These are phyloP conservation scores for Lactarius trivialis DNA, from an alignment of 768 basidiomycete genomes.

Conservation along the genomic window DNA sequence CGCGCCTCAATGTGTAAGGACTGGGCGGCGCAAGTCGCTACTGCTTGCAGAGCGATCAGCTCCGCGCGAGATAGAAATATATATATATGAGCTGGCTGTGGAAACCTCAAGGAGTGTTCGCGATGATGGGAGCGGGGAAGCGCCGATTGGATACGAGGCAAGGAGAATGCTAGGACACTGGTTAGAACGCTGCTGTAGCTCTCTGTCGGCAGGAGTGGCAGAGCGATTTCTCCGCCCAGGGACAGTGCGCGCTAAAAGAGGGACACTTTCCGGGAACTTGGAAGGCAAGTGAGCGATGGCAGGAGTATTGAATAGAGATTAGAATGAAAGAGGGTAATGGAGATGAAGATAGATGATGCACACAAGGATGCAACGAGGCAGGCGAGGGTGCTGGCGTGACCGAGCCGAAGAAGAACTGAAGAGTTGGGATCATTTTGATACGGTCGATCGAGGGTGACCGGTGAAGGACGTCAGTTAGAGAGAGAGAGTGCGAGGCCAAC, in stretches of 20 bases:
- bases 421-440: neutral
- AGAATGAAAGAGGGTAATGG: neutral
- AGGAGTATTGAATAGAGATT: neutral
- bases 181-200: too few relatives aligned
- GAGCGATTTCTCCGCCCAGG: too few relatives aligned
- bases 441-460: neutral
- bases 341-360: slow-evolving; percentile 8
- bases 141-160: neutral
- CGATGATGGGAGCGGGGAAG: slow-evolving; percentile 7
- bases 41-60: neutral
- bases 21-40: neutral
- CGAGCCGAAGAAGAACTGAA: neutral
- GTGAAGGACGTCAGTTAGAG: neutral
- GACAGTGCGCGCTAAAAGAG: neutral
- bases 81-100: neutral
- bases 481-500: slow-evolving; percentile 10
- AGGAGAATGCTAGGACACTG: slow-evolving; percentile 2
- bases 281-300: neutral
- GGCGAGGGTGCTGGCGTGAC: neutral
- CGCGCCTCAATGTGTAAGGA: neutral
- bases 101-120: neutral
- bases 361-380: slow-evolving; percentile 20
- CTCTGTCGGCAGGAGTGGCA: too few relatives aligned
- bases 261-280: neutral
- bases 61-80: neutral